Percentiles rank a stretch among this genome's conserved stretches.
phyloP scores from a whole-genome alignment of 2,329 filamentous ascomycete genomes.

The Fusarium sambucinum region DNA sequence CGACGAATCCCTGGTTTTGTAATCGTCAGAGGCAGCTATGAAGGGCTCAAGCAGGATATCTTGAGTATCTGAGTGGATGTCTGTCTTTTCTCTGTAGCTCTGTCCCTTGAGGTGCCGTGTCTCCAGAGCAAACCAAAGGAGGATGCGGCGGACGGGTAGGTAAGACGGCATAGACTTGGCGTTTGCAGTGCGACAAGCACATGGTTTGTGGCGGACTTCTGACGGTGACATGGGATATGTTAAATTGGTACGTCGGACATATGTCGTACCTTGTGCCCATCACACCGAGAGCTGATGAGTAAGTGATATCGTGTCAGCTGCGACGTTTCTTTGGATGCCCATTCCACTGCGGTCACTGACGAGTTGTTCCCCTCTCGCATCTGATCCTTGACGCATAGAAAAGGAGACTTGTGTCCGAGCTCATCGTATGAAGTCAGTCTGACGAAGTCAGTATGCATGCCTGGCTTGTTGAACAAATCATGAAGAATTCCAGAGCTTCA shows the following conservation, averaged over 20 bases:
- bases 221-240: constrained; percentile 17
- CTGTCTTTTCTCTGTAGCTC: background rate
- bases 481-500: constrained; percentile 25
- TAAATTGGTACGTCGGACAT: constrained; percentile 30
- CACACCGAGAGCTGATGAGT: constrained; percentile 2
- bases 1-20: constrained; percentile 30
- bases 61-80: constrained; percentile 8
- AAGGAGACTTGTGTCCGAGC: constrained; percentile 7
- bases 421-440: constrained; percentile 24
- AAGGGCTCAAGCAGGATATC: constrained; percentile 1
- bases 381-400: background rate
- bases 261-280: constrained; percentile 25
- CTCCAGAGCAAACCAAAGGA: constrained; percentile 3
- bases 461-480: constrained; percentile 16
- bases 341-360: background rate
- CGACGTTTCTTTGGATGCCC: background rate
- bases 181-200: constrained; percentile 41
- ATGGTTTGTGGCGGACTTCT: constrained; percentile 31
- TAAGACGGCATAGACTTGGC: constrained; percentile 34
- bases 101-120: constrained; percentile 16
- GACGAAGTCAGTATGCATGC: constrained; percentile 13
- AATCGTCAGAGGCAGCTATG: constrained; percentile 11
- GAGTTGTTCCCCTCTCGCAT: background rate
- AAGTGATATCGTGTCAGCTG: background rate
- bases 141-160: constrained; percentile 33